These are phyloP conservation scores for Rhododendron ovatum DNA, from an alignment of 148 eudicot genomes.

Conservation along the genomic window DNA sequence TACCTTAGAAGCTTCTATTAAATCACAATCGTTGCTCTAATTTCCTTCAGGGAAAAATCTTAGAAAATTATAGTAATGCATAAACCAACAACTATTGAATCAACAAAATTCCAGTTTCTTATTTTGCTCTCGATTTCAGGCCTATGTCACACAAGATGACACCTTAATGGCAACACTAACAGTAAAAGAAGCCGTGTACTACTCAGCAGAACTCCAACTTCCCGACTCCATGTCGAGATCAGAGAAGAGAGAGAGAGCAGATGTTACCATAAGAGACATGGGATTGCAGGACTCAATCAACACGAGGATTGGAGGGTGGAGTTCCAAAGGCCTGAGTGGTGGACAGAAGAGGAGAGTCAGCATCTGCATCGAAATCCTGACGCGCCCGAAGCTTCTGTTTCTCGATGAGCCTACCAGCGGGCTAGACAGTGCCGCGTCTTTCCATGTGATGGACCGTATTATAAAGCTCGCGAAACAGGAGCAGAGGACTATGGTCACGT, in stretches of 20 bases:
- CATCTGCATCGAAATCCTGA: conserved; percentile 41
- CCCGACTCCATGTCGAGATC: conserved; percentile 48
- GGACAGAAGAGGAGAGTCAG: conserved; percentile 49
- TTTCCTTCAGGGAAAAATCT: too few relatives aligned
- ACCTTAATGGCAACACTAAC: conserved; percentile 50
- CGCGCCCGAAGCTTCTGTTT: conserved; percentile 38
- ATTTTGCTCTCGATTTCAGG: neutral
- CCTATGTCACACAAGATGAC: conserved; percentile 55
- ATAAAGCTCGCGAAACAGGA: conserved; percentile 26
- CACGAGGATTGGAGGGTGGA: conserved; percentile 42
- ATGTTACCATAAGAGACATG: conserved; percentile 58
- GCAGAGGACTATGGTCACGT: conserved; percentile 31
- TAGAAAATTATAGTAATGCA: too few relatives aligned
- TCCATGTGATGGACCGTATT: conserved; percentile 38
- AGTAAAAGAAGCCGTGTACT: conserved; percentile 62
- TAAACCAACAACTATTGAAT: neutral
- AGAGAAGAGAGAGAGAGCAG: conserved; percentile 51
- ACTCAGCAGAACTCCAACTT: conserved; percentile 68
- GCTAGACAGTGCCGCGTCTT: conserved; percentile 53
- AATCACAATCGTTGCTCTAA: too few relatives aligned
- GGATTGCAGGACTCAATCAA: conserved; percentile 53
- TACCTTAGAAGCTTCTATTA: too few relatives aligned
- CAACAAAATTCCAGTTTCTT: too few relatives aligned
- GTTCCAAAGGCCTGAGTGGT: conserved; percentile 37
- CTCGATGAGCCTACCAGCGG: conserved; percentile 59